These are phyloP conservation scores for Claviceps monticola DNA, from an alignment of 2,329 filamentous ascomycete species.

Conservation along the genomic window DNA sequence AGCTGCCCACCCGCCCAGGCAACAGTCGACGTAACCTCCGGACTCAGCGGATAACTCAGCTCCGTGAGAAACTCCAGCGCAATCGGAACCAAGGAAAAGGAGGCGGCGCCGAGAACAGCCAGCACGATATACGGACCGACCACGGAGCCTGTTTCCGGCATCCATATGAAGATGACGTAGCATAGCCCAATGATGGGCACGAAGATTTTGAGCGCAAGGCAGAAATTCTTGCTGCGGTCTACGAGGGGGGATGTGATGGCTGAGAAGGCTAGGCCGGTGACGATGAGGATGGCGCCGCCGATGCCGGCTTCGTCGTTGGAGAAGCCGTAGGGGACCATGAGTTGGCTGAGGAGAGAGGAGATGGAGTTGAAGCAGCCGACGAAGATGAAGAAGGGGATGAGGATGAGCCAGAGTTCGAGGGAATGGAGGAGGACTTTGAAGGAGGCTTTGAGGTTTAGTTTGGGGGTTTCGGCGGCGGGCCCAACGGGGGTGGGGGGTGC, in stretches of 20 bases:
- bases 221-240: conserved; percentile 70
- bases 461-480: conserved; percentile 48
- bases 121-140: conserved; percentile 63
- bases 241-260: conserved; percentile 70
- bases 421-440: conserved; percentile 38
- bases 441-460: conserved; percentile 37
- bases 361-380: conserved; percentile 90
- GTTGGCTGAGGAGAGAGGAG: conserved; percentile 79
- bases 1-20: conserved; percentile 83
- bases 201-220: conserved; percentile 57
- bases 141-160: conserved; percentile 44
- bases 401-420: conserved; percentile 64
- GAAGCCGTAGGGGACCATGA: conserved; percentile 77
- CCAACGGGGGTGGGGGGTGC: conserved; percentile 65
- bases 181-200: conserved; percentile 59
- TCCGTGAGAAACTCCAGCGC: conserved; percentile 80
- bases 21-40: conserved; percentile 71
- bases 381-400: conserved; percentile 70
- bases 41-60: conserved; percentile 72
- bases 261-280: conserved; percentile 67
- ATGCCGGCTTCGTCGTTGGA: conserved; percentile 75
- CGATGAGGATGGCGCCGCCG: conserved; percentile 75
- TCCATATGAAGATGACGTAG: conserved; percentile 73
- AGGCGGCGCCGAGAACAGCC: conserved; percentile 62
- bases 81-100: conserved; percentile 70